Evolutionary conservation across 2,329 filamentous ascomycete genomes (phyloP).

Genomic region (Pestalotiopsis sp.): DNA sequence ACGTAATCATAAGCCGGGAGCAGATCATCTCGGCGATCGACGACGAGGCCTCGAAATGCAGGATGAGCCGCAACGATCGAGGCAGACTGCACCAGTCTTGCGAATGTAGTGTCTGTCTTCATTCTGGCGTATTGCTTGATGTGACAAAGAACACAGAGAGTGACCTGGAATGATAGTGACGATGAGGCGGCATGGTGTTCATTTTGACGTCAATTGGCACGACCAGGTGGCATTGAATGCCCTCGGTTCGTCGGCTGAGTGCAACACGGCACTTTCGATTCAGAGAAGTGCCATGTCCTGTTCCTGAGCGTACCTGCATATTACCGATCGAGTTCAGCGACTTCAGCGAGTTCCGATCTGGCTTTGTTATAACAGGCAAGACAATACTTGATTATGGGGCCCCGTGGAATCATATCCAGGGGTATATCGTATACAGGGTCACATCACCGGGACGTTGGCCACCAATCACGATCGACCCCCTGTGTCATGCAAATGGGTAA

Average conservation of each 20-base stretch:
- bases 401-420: not conserved
- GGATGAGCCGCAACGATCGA: not conserved
- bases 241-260: not conserved
- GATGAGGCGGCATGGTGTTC: not conserved
- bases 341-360: not conserved
- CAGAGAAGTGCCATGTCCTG: not conserved
- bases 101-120: not conserved
- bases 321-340: no score
- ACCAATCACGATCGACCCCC: not conserved
- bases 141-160: not conserved
- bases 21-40: not conserved
- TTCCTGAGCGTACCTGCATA: not conserved
- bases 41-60: not conserved
- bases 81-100: not conserved
- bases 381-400: not conserved
- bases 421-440: not conserved
- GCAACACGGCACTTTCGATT: not conserved
- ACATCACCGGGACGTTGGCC: not conserved
- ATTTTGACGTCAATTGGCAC: not conserved
- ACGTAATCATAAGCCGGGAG: constrained; percentile 23
- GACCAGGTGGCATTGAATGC: not conserved
- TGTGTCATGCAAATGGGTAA: not conserved
- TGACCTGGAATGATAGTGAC: not conserved
- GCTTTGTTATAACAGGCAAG: not conserved
- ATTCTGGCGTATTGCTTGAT: not conserved